These are phyloP conservation scores for Cordyceps pruinosa DNA, from an alignment of 2,329 filamentous ascomycete genomes.

Conservation along the genomic window DNA sequence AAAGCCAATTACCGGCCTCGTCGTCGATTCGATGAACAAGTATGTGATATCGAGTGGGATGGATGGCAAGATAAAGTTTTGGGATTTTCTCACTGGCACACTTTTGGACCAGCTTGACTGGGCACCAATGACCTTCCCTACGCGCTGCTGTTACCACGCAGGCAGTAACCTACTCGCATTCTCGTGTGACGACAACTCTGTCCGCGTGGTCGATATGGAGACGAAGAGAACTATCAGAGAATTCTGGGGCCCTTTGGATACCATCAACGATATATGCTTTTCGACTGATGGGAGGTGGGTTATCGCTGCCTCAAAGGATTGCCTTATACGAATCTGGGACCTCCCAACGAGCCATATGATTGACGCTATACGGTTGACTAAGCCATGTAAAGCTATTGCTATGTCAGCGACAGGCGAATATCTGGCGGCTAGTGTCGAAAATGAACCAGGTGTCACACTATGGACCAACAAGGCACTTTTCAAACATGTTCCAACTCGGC, in stretches of 20 bases:
- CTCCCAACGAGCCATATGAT: conserved; percentile 92
- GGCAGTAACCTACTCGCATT: conserved; percentile 81
- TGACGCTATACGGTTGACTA: conserved; percentile 76
- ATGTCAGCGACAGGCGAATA: conserved; percentile 91
- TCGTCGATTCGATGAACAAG: conserved; percentile 85
- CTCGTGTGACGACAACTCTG: conserved; percentile 79
- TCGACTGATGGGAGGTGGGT: conserved; percentile 93
- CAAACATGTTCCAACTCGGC: conserved; percentile 76
- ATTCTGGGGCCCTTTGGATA: conserved; percentile 71
- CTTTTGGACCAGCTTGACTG: conserved; percentile 78
- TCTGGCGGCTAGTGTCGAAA: conserved; percentile 80
- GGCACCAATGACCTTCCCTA: conserved; percentile 66
- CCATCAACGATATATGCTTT: conserved; percentile 78
- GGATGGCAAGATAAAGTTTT: conserved; percentile 94
- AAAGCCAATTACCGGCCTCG: conserved; percentile 74
- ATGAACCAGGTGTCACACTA: conserved; percentile 79
- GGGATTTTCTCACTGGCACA: conserved; percentile 83
- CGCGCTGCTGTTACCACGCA: conserved; percentile 71
- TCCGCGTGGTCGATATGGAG: conserved; percentile 83
- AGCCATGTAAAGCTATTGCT: conserved; percentile 73
- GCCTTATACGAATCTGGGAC: conserved; percentile 83
- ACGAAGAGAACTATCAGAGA: conserved; percentile 89
- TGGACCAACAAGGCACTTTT: conserved; percentile 95
- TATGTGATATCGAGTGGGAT: conserved; percentile 77
- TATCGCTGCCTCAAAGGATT: conserved; percentile 76